Evolutionary conservation across 768 basidiomycete genomes (phyloP).

Genomic region (Panus rudis): DNA sequence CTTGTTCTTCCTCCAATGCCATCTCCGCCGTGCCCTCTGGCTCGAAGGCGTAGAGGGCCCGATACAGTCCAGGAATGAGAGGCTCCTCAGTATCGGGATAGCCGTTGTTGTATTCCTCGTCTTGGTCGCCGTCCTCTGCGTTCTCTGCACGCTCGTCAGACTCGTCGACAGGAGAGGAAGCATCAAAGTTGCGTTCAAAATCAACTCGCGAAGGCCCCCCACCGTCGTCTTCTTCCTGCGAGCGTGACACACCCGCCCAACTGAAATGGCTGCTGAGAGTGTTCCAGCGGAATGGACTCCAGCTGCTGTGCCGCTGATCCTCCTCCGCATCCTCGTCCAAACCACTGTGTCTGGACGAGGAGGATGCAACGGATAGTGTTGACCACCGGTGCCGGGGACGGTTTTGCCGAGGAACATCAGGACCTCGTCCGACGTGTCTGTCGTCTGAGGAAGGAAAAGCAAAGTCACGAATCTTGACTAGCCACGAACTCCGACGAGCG

Average conservation of each 20-base stretch:
- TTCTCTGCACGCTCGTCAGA: constrained; percentile 16
- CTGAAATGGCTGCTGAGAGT: constrained; percentile 30
- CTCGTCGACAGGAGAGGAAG: constrained; percentile 21
- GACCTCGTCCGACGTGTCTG: constrained; percentile 37
- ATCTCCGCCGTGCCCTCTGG: constrained; percentile 82
- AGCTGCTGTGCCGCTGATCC: constrained; percentile 19
- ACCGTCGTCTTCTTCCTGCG: constrained; percentile 5
- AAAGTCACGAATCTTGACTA: constrained; percentile 45
- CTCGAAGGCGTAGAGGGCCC: constrained; percentile 71
- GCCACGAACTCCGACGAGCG: constrained; percentile 12
- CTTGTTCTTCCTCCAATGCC: constrained; percentile 68
- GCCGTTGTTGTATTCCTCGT: constrained; percentile 21
- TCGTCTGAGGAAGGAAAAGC: constrained; percentile 35
- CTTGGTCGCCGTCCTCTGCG: constrained; percentile 22
- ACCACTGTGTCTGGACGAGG: constrained; percentile 16
- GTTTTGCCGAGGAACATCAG: constrained; percentile 33
- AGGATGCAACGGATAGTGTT: constrained; percentile 16
- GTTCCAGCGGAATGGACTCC: constrained; percentile 37
- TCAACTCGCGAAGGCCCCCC: constrained; percentile 37
- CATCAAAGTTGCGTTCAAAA: constrained; percentile 41
- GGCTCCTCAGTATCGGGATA: constrained; percentile 23
- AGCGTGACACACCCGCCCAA: constrained; percentile 24
- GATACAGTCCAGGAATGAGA: constrained; percentile 65
- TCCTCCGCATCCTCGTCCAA: constrained; percentile 24
- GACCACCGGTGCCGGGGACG: constrained; percentile 27